Evolutionary conservation across 1,284 basidiomycete genomes (phyloP), one percentile per base, ranked within the genome.

Genomic region (Cystobasidium pallidum): DNA sequence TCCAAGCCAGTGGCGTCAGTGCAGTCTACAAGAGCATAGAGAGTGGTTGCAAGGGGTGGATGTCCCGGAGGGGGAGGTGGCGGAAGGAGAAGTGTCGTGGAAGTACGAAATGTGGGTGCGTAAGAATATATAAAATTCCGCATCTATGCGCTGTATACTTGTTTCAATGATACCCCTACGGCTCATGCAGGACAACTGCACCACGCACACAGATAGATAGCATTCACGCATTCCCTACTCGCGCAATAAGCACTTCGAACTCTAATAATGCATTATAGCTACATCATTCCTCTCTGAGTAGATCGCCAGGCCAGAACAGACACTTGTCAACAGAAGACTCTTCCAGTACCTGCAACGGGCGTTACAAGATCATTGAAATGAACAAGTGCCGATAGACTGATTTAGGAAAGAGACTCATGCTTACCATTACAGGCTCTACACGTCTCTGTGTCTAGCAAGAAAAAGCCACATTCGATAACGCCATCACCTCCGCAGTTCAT

Each of bases 41-140:
- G 84, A 83, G 21, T 95, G 91, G 91, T 86, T 87, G 0, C 32
- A 64, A 45, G 92, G 89, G 47, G 89, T 89, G 77, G 86, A 88
- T 8, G 90, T 94, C 65, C 85, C 88, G 28, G 83, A 84, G 75
- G 91, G 90, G 4, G 83, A 87, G 77, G 87, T 91, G 79, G 86
- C 88, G 79, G 92, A 94, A 81, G 89, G 90, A 71, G 91, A 88
- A 11, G 84, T 91, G 65, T 83, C 86, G 77, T 95, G 94, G 81
- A 89, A 91, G 81, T 94, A 89, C 81, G 91, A 95, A 83, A 92
- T 95, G 91, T 95, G 93, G 93, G 84, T 86, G 59, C 82, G 87
- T 70, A 49, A 24, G 30, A 10, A 39, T 7, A 7, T 6, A 39
- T 39, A 6, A 39, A 13, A 13, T 13, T 39, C 13, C 6, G 6